Evolutionary conservation across 192 early-diverging fungal genomes (phyloP), one percentile per base, ranked within the genome.

Genomic region (Linnemannia schmuckeri): DNA sequence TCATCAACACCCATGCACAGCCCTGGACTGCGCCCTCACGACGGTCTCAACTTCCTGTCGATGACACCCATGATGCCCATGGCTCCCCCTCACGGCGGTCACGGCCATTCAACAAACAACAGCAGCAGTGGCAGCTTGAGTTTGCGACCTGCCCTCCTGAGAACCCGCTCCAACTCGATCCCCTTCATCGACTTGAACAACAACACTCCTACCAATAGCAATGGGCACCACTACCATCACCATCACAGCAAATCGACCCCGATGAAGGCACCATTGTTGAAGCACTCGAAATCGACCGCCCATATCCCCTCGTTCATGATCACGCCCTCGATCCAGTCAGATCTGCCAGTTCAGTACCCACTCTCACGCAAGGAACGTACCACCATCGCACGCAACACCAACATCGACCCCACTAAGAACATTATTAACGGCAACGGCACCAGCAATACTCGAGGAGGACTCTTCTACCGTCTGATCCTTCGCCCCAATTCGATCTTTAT

Each of bases 51-150:
- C 22, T 87, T 87, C 75, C 71, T 86, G 70, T 86, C 83, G 12
- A 86, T 86, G 83, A 86, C 83, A 12, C 83, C 83, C 18, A 86
- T 86, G 83, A 77, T 80, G 83, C 83, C 83, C 42, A 77, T 86
- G 78, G 74, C 83, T 1, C 83, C 79, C n/a, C 83, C 83, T 44
- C 80, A 79, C 27, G 75, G 78, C 68, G 79, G 83, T 12, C 24
- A 49, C 68, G 75, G 78, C 10, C 35, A 52, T 20, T 33, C 30
- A 30, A 66, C 61, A 20, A 52, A 49, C 38, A 55, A 63, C 41
- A 49, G 2, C 70, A 54, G 18, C 70, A 13, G 24, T 35, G 40
- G n/a, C 37, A 57, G 52, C 30, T 22, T 82, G 4, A 37, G 47
- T 44, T 13, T 74, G 49, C 75, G 85, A 3, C 85, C 85, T 41